Evolutionary conservation across 2,329 filamentous ascomycete genomes (phyloP).

Genomic region (Colletotrichum orbiculare): DNA sequence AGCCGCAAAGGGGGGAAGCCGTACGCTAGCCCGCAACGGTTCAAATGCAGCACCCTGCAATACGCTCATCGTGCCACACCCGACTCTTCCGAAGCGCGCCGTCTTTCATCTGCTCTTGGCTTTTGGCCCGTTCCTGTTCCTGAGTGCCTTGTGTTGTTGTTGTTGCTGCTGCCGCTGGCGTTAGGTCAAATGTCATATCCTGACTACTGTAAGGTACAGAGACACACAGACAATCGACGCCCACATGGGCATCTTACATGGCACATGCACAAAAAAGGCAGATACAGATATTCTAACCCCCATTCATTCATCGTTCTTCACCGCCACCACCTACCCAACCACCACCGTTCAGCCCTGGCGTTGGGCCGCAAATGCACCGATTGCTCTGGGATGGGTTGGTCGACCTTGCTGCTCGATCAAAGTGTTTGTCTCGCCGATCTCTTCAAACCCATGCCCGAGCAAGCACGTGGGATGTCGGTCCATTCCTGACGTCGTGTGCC

Average conservation of each 20-base stretch:
- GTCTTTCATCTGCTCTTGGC: conserved; percentile 4
- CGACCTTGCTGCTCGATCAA: background rate
- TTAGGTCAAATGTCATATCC: too few species aligned
- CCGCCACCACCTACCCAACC: conserved; percentile 16
- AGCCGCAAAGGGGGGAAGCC: conserved; percentile 21
- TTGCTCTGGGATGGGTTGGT: background rate
- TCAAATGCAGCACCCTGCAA: conserved; percentile 8
- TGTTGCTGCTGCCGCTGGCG: background rate
- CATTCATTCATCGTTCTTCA: conserved; percentile 1
- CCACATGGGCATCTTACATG: too few species aligned
- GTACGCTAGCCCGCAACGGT: conserved; percentile 11
- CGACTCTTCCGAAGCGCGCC: conserved; percentile 10
- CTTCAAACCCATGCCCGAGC: background rate
- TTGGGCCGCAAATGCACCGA: conserved; percentile 16
- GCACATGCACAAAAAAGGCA: background rate
- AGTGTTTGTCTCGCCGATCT: conserved; percentile 6
- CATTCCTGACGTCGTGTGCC: background rate
- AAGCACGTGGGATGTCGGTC: conserved; percentile 12
- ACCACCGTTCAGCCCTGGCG: background rate
- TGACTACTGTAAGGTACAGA: conserved; percentile 4
- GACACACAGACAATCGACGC: background rate
- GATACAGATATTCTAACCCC: too few species aligned
- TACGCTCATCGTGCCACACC: conserved; percentile 8
- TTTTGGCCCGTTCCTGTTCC: background rate
- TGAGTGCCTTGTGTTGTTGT: background rate